phyloP scores from a whole-genome alignment of 1,284 basidiomycete genomes.

The Meripilus lineatus region DNA sequence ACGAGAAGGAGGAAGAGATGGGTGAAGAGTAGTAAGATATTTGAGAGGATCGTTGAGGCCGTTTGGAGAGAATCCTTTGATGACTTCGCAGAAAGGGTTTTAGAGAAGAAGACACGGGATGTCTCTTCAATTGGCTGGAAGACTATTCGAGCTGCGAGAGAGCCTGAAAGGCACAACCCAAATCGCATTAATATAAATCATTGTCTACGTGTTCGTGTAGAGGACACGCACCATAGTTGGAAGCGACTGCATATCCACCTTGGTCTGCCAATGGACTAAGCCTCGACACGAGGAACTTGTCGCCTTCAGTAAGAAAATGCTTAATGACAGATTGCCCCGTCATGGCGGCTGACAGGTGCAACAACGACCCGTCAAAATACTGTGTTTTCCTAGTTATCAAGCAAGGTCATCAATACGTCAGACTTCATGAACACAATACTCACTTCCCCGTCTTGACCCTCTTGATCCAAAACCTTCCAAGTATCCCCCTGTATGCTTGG shows the following conservation, averaged over 20 bases:
- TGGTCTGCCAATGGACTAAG: conserved; percentile 83
- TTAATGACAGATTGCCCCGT: conserved; percentile 86
- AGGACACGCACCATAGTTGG: conserved; percentile 77
- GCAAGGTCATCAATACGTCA: too few relatives aligned
- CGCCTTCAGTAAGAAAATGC: conserved; percentile 93
- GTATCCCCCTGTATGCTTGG: conserved; percentile 18
- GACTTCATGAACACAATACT: conserved; percentile 11
- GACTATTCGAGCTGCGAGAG: conserved; percentile 83
- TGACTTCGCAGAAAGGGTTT: conserved; percentile 37
- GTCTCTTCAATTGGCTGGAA: conserved; percentile 95
- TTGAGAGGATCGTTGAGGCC: conserved; percentile 34
- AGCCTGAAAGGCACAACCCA: conserved; percentile 63
- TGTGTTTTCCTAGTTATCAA: too few relatives aligned
- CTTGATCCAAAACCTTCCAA: conserved; percentile 17
- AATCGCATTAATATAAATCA: too few relatives aligned
- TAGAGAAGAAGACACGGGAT: conserved; percentile 83
- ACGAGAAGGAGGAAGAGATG: conserved; percentile 74
- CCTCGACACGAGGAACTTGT: conserved; percentile 84
- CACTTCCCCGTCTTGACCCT: conserved; percentile 25
- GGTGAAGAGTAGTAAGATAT: conserved; percentile 57
- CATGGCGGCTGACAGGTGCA: conserved; percentile 72
- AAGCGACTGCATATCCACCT: conserved; percentile 91
- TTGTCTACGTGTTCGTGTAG: neutral
- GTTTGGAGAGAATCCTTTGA: conserved; percentile 18
- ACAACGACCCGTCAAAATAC: conserved; percentile 45